Percentiles rank a stretch among this genome's conserved stretches.
phyloP scores from a whole-genome alignment of 805 yeast species.

The Schwanniomyces pseudopolymorphus region DNA sequence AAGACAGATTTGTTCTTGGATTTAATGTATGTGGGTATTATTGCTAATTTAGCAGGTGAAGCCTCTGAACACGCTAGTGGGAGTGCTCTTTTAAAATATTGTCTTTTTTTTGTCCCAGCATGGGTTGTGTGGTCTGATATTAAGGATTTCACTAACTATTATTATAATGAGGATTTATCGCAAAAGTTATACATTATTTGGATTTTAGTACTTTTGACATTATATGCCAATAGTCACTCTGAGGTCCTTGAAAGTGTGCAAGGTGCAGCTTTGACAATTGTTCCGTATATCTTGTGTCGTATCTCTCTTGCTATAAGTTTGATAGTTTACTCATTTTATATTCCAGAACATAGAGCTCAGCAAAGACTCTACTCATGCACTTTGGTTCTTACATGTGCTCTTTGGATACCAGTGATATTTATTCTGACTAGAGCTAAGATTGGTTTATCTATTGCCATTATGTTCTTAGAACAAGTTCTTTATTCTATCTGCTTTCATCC shows the following conservation, averaged over 20 bases:
- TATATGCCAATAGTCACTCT: slow-evolving; percentile 50
- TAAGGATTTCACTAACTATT: slow-evolving; percentile 62
- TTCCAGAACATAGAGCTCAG: slow-evolving; percentile 53
- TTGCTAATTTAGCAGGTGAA: slow-evolving; percentile 55
- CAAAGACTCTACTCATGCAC: slow-evolving; percentile 37
- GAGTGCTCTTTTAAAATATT: slow-evolving; percentile 44
- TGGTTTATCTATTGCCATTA: slow-evolving; percentile 41
- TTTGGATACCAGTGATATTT: slow-evolving; percentile 56
- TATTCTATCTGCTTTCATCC: slow-evolving; percentile 49
- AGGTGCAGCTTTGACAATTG: slow-evolving; percentile 45
- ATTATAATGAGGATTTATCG: slow-evolving; percentile 57
- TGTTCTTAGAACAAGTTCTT: slow-evolving; percentile 40
- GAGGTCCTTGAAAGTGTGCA: slow-evolving; percentile 33
- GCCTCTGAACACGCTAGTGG: slow-evolving; percentile 54
- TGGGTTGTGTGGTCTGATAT: slow-evolving; percentile 67
- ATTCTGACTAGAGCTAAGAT: slow-evolving; percentile 45
- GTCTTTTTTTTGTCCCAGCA: slow-evolving; percentile 55
- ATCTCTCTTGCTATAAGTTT: slow-evolving; percentile 33
- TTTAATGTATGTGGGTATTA: slow-evolving; percentile 62
- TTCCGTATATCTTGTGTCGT: slow-evolving; percentile 50
- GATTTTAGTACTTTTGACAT: slow-evolving; percentile 49
- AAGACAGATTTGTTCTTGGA: slow-evolving; percentile 61
- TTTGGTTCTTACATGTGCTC: slow-evolving; percentile 31
- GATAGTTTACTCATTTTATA: slow-evolving; percentile 42
- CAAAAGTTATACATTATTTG: slow-evolving; percentile 54